phyloP scores from a whole-genome alignment of 1,284 basidiomycete genomes.

The Sporisorium graminicola region DNA sequence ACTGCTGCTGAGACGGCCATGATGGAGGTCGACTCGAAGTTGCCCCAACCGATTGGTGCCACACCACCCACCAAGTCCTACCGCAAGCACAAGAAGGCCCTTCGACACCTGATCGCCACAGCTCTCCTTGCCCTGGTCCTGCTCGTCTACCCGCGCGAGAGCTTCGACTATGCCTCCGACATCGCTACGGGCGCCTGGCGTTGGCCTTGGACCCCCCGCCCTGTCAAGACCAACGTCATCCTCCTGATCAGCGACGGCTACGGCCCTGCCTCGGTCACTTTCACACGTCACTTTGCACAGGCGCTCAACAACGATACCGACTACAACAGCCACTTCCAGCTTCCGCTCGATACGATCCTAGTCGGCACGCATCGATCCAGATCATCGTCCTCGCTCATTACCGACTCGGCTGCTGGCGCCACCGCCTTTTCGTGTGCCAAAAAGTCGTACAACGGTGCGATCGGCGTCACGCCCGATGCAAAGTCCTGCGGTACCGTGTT shows the following conservation, averaged over 20 bases:
- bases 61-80: background rate
- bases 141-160: background rate
- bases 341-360: conserved; percentile 68
- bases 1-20: background rate
- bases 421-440: conserved; percentile 69
- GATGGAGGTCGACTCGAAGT: conserved; percentile 24
- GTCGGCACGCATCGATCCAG: conserved; percentile 68
- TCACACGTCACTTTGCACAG: conserved; percentile 66
- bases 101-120: conserved; percentile 9
- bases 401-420: conserved; percentile 70
- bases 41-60: conserved; percentile 14
- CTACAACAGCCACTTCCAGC: conserved; percentile 29
- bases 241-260: conserved; percentile 70
- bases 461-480: conserved; percentile 62
- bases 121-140: conserved; percentile 15
- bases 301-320: conserved; percentile 55
- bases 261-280: conserved; percentile 68
- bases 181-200: conserved; percentile 18
- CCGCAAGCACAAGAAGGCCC: background rate
- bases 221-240: conserved; percentile 67
- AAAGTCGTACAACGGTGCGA: conserved; percentile 70
- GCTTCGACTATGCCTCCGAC: conserved; percentile 20
- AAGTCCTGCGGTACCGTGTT: conserved; percentile 70
- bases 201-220: conserved; percentile 41
- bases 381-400: conserved; percentile 68